Evolutionary conservation across 345 rosid genomes (phyloP), one percentile per base, ranked within the genome.

Genomic region (Citrus hindsii): DNA sequence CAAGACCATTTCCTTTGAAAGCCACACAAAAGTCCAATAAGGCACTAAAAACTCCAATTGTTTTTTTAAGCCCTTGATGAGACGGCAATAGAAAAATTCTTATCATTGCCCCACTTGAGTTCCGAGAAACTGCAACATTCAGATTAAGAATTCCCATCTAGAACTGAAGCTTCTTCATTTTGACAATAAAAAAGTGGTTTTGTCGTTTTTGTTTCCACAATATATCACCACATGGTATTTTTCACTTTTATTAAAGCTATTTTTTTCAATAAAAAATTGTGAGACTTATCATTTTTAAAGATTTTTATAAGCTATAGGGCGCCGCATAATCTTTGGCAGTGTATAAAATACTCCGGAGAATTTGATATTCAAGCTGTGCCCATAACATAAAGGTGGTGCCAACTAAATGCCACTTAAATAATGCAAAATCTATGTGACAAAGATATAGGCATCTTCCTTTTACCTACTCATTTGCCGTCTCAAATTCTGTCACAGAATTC

Each of bases 371-470:
- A 30, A 37, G 67, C 59, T 38, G 16, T 53, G 79, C 76, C 79
- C 78, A 59, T 22, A 53, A 22, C 55, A 55, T 32, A 61, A 73
- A 53, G 55, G 24, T 51, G 42, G 51, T 22, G 37, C 59, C 75
- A 71, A 53, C 62, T 69, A 79, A 16, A 77, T 48, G 77, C 73
- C 90, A 83, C 60, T 22, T 14, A 63, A 64, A 61, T 37, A 81
- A 63, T 28, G 56, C 85, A 76, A 67, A 0, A 18, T 59, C 28
- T 16, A 64, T 58, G 25, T 38, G 40, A 80, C 79, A 67, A 81
- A 75, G 9, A 24, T 21, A 30, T 9, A 21, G 30, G 48, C 67
- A 51, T 33, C 16, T 21, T 4, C 33, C 9, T 42, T 3, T 40
- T 19, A 18, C 35, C 68, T 61, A 35, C 59, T 74, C 10, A 33